Percentiles rank a stretch among this genome's conserved stretches.
Conservation (phyloP, 75 land plant genomes). For the Cunninghamia lanceolata region DNA sequence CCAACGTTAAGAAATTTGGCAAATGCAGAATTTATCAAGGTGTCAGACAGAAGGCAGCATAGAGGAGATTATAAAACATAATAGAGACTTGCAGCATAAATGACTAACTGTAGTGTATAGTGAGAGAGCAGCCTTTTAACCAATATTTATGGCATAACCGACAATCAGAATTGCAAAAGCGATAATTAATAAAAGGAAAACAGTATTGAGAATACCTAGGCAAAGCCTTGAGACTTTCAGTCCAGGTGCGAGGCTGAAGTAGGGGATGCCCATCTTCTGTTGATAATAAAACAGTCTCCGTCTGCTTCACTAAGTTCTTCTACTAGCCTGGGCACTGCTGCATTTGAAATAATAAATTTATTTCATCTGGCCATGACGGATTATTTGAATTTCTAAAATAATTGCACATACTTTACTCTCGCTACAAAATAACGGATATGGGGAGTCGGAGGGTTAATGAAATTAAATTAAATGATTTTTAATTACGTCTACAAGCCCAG, state of each 20-base stretch:
- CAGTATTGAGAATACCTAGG: conserved; percentile 31
- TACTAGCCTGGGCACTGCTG: neutral
- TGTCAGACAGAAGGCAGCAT: neutral
- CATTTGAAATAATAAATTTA: neutral
- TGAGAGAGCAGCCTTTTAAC: neutral
- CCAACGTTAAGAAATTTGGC: neutral
- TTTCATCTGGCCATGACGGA: no score
- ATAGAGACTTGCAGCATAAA: no score
- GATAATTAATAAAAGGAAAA: neutral
- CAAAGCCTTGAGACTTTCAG: conserved; percentile 59
- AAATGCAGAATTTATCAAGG: neutral
- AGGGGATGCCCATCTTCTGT: conserved; percentile 31
- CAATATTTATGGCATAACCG: neutral
- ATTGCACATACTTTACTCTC: no score
- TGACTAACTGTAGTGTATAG: no score
- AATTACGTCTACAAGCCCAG: no score
- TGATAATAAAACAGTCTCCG: neutral
- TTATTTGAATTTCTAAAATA: no score
- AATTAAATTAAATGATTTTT: no score
- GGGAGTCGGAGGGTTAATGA: no score
- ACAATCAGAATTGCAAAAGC: neutral
- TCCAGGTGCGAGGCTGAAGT: conserved; percentile 49
- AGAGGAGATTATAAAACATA: neutral
- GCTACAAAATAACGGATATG: no score
- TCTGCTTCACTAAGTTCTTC: neutral